Base-by-base conservation (phyloP, 495 filamentous ascomycete genomes). In the Trichoderma virens region DNA sequence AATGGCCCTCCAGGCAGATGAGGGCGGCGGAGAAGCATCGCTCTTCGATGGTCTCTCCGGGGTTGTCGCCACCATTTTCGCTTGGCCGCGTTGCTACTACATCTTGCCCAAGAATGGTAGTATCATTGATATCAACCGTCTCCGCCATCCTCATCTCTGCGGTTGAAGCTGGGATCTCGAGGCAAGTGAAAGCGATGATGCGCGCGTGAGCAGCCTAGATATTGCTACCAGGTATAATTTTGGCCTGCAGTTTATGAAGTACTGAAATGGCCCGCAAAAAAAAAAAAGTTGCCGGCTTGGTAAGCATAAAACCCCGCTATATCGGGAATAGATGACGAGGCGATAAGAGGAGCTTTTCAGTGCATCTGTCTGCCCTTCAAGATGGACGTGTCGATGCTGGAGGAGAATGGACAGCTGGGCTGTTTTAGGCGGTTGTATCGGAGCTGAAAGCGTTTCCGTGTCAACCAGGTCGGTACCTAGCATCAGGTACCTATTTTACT, bases 11-110 rank as follows among this genome's bases (percentile, higher is more conserved):
- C 27, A 85, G 75, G 65, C 76, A 74, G 66, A 81, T 79, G 65
- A 86, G 73, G 31, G 79, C 77, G 9, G 78, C 75, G 5, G 77
- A 73, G 73, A 87, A 83, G 64, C 73, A 75, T 32, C 82, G 72
- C 74, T 86, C 84, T 74, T 87, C 84, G 62, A 82, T 76, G 16
- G 72, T 70, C 74, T 87, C 84, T 59, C 79, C 73, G 13, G 71
- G 69, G 64, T 73, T 31, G 66, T 68, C 30, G 69, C 51, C 25
- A 8, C 51, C 51, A 56, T 56, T 27, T 6, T 56, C 51, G 23
- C 28, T 20, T n/a, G 51, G 25, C 51, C 23, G 51, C 23, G 51
- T 4, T 1, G 51, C 51, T 8, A 18, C 51, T 5, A 30, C 51
- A 11, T 56, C 51, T 16, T 56, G 51, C 16, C 51, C 51, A 13